Conservation (phyloP, 768 basidiomycete species). For the Tulasnella sp. region DNA sequence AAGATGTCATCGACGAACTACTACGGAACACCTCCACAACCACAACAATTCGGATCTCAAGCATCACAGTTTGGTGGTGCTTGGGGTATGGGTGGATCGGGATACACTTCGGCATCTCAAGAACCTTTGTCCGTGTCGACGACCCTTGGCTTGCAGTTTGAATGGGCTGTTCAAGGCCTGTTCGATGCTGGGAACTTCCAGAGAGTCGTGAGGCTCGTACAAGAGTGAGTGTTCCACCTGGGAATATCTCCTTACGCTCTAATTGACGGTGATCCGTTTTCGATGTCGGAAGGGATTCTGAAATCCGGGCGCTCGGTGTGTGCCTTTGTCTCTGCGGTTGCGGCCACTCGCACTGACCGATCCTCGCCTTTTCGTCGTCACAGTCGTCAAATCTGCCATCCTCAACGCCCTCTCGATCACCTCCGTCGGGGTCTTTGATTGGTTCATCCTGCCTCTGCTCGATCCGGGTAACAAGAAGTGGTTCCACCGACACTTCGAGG, state of each 20-base stretch:
- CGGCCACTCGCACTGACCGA: background rate
- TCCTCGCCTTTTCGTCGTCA: background rate
- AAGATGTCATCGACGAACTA: background rate
- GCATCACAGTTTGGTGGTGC: background rate
- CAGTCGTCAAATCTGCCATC: conserved; percentile 64
- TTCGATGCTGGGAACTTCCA: conserved; percentile 12
- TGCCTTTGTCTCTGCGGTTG: background rate
- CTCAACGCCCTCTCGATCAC: conserved; percentile 67
- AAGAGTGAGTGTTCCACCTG: background rate
- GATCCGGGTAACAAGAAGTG: conserved; percentile 50
- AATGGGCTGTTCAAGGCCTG: conserved; percentile 13
- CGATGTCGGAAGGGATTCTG: conserved; percentile 54
- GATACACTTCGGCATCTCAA: background rate
- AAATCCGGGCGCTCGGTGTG: conserved; percentile 59
- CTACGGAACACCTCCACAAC: background rate
- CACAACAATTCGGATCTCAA: background rate
- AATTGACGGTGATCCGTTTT: too few relatives aligned
- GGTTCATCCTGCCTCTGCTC: conserved; percentile 64
- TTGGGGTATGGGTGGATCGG: background rate
- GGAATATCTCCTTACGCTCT: conserved; percentile 37
- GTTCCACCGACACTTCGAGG: conserved; percentile 67
- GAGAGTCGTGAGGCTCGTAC: background rate
- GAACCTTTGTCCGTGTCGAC: background rate
- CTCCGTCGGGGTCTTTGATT: conserved; percentile 73
- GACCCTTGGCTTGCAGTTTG: background rate